Conservation (phyloP, 1,284 basidiomycete species). For the Agaricales sp. region DNA sequence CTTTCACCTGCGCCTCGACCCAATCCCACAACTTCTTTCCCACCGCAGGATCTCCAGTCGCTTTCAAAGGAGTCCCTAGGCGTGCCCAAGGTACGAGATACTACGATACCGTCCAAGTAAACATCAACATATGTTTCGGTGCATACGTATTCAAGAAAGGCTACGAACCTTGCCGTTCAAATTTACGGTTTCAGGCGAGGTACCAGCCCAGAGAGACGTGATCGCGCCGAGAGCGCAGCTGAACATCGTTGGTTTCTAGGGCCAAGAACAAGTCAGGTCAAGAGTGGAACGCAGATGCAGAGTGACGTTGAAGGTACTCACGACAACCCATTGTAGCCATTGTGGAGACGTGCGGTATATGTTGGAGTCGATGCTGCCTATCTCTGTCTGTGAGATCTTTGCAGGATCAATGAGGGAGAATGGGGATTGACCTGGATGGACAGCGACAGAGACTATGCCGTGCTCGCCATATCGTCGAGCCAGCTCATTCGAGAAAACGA, state of each 20-base stretch:
- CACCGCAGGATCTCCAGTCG: neutral
- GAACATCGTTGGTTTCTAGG: neutral
- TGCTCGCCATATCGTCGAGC: constrained; percentile 14
- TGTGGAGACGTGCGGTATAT: neutral
- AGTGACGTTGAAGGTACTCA: constrained; percentile 5
- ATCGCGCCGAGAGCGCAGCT: constrained; percentile 20
- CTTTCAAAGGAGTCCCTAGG: neutral
- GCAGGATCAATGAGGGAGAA: constrained; percentile 2
- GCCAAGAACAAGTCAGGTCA: neutral
- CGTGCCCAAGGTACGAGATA: constrained; percentile 2
- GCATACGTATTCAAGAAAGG: neutral
- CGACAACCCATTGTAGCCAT: neutral
- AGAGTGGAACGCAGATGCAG: constrained; percentile 7
- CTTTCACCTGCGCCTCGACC: neutral
- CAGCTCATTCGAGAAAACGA: constrained; percentile 18
- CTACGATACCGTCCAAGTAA: neutral
- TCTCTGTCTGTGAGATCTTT: constrained; percentile 2
- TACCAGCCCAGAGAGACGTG: constrained; percentile 29
- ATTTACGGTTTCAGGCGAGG: constrained; percentile 18
- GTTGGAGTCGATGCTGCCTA: constrained; percentile 3
- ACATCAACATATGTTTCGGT: neutral
- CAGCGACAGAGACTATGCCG: constrained; percentile 15
- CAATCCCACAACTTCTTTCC: constrained; percentile 3
- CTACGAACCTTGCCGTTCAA: constrained; percentile 19
- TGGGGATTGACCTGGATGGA: constrained; percentile 14